Base-by-base conservation (phyloP, 371 early-diverging fungal species). In the Mucor indicus region DNA sequence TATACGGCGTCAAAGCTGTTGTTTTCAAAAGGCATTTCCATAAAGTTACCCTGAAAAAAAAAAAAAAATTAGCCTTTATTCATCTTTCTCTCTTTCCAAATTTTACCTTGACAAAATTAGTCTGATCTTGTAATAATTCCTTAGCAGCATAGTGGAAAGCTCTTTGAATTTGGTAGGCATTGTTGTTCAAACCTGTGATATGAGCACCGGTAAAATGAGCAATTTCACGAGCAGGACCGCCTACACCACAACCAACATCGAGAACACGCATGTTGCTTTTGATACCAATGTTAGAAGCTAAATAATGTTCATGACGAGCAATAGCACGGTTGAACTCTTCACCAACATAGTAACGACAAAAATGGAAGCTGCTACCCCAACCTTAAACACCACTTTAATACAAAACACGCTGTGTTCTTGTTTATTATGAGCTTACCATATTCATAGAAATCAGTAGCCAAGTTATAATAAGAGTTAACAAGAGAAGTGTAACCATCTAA, bases 291-390 rank as follows among this genome's bases (percentile, higher is more conserved):
- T 84, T 75, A 36, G 82, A 69, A 33, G 92, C 93, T 38, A 96
- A 75, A 54, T 76, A 87, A 62, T 94, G 90, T 70, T 96, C 95
- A 59, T 95, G 96, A 22, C 96, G 90, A 47, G 90, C 81, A 58
- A 94, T 89, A 49, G 89, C 83, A 47, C 88, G 83, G 48, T 72
- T 71, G 67, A 93, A 93, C 25, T 82, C 81, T 58, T 89, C 87
- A 48, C 85, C 86, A 42, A 75, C 63, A 60, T 83, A 86, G 63
- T 84, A 86, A 61, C 88, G 62, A 82, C 89, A 84, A 37, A 94
- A 95, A 61, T 95, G 95, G 84, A 94, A 95, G 48, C 90, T 88
- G 37, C 72, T 72, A 32, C 95, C 94, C 95, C 95, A 95, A 32
- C 57, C 56, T 41, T 24, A 15, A 11, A 9, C 4, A 11, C n/a